These are phyloP conservation scores for Paramecium tetraurelia DNA, from an alignment of 73 alveolate species.

Conservation along the genomic window DNA sequence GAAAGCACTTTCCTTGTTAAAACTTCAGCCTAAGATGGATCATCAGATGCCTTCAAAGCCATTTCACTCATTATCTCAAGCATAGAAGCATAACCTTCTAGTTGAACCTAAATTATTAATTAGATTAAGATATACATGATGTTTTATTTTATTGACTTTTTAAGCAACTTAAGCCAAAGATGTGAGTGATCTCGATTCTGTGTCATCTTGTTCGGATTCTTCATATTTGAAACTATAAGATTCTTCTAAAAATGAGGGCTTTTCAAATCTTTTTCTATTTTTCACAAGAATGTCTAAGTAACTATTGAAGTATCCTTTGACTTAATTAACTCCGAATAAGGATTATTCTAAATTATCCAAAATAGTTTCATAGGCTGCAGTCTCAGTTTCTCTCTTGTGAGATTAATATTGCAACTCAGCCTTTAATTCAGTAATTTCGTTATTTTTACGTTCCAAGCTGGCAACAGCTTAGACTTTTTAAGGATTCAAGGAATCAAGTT, in stretches of 20 bases:
- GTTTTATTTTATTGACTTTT: constrained; percentile 32
- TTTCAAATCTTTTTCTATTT: constrained; percentile 44
- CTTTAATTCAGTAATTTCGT: neutral
- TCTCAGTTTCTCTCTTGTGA: constrained; percentile 29
- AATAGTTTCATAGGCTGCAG: neutral
- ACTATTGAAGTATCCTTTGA: constrained; percentile 31
- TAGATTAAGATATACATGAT: neutral
- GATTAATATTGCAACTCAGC: constrained; percentile 39
- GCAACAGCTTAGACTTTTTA: constrained; percentile 39
- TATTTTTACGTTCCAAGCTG: neutral
- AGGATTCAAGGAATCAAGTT: constrained; percentile 26
- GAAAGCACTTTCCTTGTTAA: constrained; percentile 14
- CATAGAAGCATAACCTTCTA: constrained; percentile 25
- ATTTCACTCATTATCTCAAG: constrained; percentile 39
- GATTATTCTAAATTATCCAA: constrained; percentile 46
- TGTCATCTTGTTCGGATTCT: constrained; percentile 25
- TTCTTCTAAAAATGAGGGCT: constrained; percentile 37
- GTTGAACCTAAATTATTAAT: neutral
- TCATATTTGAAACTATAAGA: constrained; percentile 6
- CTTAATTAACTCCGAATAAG: constrained; percentile 39
- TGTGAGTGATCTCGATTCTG: neutral
- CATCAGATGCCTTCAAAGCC: constrained; percentile 22
- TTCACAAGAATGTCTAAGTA: constrained; percentile 12
- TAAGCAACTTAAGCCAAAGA: neutral
- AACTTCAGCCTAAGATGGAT: constrained; percentile 24